Evolutionary conservation across 2,329 filamentous ascomycete species (phyloP).

Genomic region (Trichoderma breve): DNA sequence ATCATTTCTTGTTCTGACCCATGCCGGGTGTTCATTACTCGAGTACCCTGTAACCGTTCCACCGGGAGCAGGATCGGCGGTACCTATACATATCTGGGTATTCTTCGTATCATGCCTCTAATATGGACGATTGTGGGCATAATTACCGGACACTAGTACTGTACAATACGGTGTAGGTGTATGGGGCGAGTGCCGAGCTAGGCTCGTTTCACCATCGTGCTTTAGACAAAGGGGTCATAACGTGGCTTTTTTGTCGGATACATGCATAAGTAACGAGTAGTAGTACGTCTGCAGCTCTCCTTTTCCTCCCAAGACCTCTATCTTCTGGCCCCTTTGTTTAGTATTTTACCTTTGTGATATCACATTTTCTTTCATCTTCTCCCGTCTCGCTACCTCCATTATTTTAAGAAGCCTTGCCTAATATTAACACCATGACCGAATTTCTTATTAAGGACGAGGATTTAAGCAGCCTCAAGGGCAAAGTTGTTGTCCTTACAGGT

Average conservation of each 20-base stretch:
- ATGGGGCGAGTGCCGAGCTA: neutral
- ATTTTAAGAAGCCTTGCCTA: neutral
- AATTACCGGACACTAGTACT: neutral
- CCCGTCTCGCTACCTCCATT: neutral
- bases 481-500: slow-evolving; percentile 14
- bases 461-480: slow-evolving; percentile 7
- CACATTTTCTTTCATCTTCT: neutral
- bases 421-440: slow-evolving; percentile 1
- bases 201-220: slow-evolving; percentile 3
- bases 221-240: neutral
- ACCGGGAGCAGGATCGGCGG: neutral
- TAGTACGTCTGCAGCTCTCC: neutral
- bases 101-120: neutral
- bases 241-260: neutral
- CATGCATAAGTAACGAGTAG: neutral
- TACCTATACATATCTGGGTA: neutral
- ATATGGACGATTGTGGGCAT: neutral
- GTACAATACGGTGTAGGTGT: neutral
- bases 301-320: neutral
- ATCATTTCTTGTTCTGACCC: slow-evolving; percentile 9
- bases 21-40: slow-evolving; percentile 17
- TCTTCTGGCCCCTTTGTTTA: neutral
- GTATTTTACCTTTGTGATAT: slow-evolving; percentile 1
- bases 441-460: slow-evolving; percentile 11
- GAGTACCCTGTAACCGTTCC: neutral